Percentiles rank a stretch among this genome's conserved stretches.
These are phyloP conservation scores for Puccinellia tenuiflora DNA, from an alignment of 176 grass and related monocot species.

Conservation along the genomic window DNA sequence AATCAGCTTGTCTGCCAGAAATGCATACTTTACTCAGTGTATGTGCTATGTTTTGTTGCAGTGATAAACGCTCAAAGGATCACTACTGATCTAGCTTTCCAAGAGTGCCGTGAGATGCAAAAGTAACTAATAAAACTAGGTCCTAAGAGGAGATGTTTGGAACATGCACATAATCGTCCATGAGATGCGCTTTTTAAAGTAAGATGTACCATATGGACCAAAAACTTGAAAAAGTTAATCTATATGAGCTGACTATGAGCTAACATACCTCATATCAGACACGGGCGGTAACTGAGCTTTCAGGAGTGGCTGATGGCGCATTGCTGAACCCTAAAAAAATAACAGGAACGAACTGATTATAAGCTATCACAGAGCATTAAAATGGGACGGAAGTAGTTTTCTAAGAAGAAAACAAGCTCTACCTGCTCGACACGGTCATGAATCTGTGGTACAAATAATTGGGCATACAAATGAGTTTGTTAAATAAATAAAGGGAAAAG, in stretches of 20 bases:
- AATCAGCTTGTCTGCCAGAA: constrained; percentile 99
- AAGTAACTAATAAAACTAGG: constrained; percentile 4
- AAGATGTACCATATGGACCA: constrained; percentile 1
- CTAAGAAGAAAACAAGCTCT: neutral
- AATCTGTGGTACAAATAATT: constrained; percentile 33
- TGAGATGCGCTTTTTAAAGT: constrained; percentile 2
- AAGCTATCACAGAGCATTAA: constrained; percentile 12
- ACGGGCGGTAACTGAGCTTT: constrained; percentile 73
- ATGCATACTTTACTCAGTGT: constrained; percentile 86
- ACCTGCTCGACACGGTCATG: constrained; percentile 69
- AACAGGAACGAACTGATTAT: constrained; percentile 4
- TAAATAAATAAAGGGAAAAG: neutral
- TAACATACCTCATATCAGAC: constrained; percentile 78
- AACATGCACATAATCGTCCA: constrained; percentile 17
- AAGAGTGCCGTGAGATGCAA: constrained; percentile 9
- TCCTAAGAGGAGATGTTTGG: constrained; percentile 12
- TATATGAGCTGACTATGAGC: constrained; percentile 1
- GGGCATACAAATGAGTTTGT: neutral
- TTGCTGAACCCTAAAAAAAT: constrained; percentile 46
- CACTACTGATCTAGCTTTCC: constrained; percentile 26
- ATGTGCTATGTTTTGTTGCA: constrained; percentile 39
- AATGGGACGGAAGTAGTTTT: neutral
- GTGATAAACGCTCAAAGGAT: constrained; percentile 35
- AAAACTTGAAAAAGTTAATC: neutral
- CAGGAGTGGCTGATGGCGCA: constrained; percentile 77